These are phyloP conservation scores for Phlebiopsis flavidoalba DNA, from an alignment of 768 basidiomycete species.

Conservation along the genomic window DNA sequence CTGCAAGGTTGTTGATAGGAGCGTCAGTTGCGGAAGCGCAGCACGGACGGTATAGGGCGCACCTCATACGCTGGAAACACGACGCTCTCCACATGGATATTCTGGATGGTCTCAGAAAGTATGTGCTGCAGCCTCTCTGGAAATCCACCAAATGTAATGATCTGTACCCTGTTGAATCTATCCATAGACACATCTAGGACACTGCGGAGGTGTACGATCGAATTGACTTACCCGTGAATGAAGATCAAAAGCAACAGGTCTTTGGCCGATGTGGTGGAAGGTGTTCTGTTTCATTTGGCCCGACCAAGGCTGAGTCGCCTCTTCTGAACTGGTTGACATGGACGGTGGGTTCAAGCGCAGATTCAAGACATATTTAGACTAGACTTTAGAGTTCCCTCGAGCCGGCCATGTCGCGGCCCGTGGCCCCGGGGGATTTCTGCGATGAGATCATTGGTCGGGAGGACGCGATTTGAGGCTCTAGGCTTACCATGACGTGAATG, in stretches of 20 bases:
- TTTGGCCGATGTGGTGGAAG: neutral
- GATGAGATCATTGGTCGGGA: neutral
- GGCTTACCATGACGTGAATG: neutral
- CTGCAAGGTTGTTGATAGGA: conserved; percentile 29
- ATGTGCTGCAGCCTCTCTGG: conserved; percentile 77
- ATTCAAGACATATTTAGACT: neutral
- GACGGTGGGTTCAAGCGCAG: neutral
- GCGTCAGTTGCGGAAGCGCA: neutral
- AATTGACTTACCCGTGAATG: conserved; percentile 64
- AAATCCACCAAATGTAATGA: conserved; percentile 70
- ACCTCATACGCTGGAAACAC: conserved; percentile 91
- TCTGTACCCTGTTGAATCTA: conserved; percentile 60
- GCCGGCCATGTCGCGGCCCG: neutral
- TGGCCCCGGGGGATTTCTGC: neutral
- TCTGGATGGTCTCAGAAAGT: conserved; percentile 56
- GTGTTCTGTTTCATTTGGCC: neutral
- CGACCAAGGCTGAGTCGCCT: neutral
- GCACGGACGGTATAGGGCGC: conserved; percentile 12
- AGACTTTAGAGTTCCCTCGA: neutral
- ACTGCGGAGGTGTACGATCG: neutral
- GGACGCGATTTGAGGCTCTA: neutral
- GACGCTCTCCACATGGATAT: conserved; percentile 61
- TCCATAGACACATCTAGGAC: neutral
- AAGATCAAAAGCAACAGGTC: conserved; percentile 67
- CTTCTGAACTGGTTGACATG: neutral